Percentiles rank a stretch among this genome's conserved stretches.
phyloP scores from a whole-genome alignment of 2,329 filamentous ascomycete species.

The Proliferodiscus dingleyae region DNA sequence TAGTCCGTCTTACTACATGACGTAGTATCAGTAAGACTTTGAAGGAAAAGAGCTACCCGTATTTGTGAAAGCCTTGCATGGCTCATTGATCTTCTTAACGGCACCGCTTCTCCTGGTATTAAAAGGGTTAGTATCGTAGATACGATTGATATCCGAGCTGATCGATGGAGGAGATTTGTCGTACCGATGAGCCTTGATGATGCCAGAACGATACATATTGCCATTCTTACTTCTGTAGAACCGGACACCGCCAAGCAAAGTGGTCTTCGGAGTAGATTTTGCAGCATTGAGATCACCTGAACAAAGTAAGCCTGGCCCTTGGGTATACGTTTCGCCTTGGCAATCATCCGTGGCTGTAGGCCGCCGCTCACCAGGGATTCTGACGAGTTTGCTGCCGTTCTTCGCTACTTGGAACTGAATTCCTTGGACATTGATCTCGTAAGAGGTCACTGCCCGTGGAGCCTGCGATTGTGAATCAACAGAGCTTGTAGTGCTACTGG shows the following conservation, averaged over 20 bases:
- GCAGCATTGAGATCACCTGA: constrained; percentile 55
- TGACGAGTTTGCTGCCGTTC: constrained; percentile 78
- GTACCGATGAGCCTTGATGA: constrained; percentile 73
- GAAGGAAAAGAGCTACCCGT: constrained; percentile 52
- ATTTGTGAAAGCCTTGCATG: constrained; percentile 67
- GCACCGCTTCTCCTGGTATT: constrained; percentile 35
- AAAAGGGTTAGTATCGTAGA: constrained; percentile 29
- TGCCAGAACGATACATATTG: constrained; percentile 74
- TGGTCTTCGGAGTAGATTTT: constrained; percentile 68
- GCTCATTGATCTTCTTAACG: constrained; percentile 65
- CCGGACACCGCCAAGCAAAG: constrained; percentile 68
- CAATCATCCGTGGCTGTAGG: constrained; percentile 5
- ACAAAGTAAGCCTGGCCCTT: constrained; percentile 28
- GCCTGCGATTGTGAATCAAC: constrained; percentile 11
- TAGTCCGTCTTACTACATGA: constrained; percentile 20
- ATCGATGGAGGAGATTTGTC: constrained; percentile 32
- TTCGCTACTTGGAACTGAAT: constrained; percentile 69
- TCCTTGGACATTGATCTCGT: constrained; percentile 66
- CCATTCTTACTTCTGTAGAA: constrained; percentile 85
- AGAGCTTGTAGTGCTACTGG: constrained; percentile 21
- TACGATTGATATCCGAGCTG: constrained; percentile 11
- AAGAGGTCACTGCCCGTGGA: constrained; percentile 37
- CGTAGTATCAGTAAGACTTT: constrained; percentile 21
- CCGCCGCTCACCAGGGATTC: constrained; percentile 56
- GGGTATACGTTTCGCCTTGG: constrained; percentile 9